Evolutionary conservation across 2,329 filamentous ascomycete genomes (phyloP).

Genomic region (Metarhizium anisopliae): DNA sequence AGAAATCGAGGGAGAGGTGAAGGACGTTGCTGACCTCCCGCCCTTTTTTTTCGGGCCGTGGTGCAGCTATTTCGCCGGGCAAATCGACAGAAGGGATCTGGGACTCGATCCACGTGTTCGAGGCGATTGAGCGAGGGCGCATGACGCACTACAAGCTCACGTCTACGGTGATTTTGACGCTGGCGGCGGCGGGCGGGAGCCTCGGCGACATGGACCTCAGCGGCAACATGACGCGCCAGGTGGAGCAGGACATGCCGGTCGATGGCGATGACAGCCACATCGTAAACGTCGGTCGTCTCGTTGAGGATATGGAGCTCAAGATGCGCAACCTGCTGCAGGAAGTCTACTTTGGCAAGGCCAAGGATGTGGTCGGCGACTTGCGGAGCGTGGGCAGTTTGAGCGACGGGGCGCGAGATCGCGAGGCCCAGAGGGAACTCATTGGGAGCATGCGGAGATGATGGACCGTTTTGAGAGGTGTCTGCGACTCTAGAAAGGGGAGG

Average conservation of each 20-base stretch:
- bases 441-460: constrained; percentile 43
- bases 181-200: constrained; percentile 50
- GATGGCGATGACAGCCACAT: constrained; percentile 91
- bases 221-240: constrained; percentile 96
- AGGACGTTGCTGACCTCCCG: neutral
- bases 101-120: constrained; percentile 99
- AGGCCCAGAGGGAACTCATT: constrained; percentile 84
- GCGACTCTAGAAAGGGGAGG: neutral
- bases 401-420: constrained; percentile 73
- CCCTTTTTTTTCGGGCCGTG: neutral
- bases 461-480: neutral
- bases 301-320: constrained; percentile 99
- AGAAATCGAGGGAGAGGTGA: too few species aligned
- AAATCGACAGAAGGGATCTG: constrained; percentile 70
- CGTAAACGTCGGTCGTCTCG: constrained; percentile 84
- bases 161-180: constrained; percentile 86
- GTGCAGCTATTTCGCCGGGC: constrained; percentile 54
- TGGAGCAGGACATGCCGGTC: constrained; percentile 83
- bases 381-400: constrained; percentile 78
- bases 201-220: constrained; percentile 85
- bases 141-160: constrained; percentile 96
- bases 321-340: constrained; percentile 98
- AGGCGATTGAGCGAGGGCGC: constrained; percentile 85
- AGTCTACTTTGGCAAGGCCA: constrained; percentile 98
- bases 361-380: constrained; percentile 94